These are phyloP conservation scores for Cercophora sp. DNA, from an alignment of 495 filamentous ascomycete species.

Conservation along the genomic window DNA sequence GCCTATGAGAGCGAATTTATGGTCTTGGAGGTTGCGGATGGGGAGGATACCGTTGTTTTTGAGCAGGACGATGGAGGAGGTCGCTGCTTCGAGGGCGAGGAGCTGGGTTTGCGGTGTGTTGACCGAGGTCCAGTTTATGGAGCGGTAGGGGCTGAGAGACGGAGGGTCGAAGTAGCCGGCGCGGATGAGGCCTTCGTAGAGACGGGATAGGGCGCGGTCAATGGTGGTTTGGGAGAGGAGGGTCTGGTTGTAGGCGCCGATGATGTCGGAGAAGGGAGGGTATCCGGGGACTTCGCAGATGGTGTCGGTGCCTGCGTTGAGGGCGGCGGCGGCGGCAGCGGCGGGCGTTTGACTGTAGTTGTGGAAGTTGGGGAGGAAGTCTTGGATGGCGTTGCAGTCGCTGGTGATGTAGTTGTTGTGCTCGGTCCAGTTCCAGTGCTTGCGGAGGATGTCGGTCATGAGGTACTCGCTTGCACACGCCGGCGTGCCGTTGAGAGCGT, in stretches of 20 bases:
- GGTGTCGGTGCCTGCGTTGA: conserved; percentile 35
- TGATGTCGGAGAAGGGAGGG: conserved; percentile 25
- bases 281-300: conserved; percentile 29
- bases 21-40: conserved; percentile 14
- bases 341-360: conserved; percentile 32
- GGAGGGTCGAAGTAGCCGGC: conserved; percentile 35
- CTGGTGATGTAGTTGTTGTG: conserved; percentile 39
- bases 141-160: conserved; percentile 24
- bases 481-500: conserved; percentile 41
- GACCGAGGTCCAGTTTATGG: conserved; percentile 31
- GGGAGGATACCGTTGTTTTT: conserved; percentile 34
- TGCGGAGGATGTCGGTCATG: conserved; percentile 36
- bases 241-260: conserved; percentile 29
- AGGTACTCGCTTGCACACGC: conserved; percentile 40
- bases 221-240: conserved; percentile 32
- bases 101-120: conserved; percentile 29
- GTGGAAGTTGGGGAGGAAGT: conserved; percentile 27
- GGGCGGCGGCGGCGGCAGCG: conserved; percentile 31
- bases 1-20: conserved; percentile 33
- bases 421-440: conserved; percentile 42
- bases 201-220: conserved; percentile 31
- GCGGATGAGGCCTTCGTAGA: conserved; percentile 34
- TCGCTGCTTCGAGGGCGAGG: conserved; percentile 29
- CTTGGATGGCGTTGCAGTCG: conserved; percentile 40
- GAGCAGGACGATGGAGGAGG: conserved; percentile 30